Conservation (phyloP, 306 rosid species). For the Dicorynia guianensis region DNA sequence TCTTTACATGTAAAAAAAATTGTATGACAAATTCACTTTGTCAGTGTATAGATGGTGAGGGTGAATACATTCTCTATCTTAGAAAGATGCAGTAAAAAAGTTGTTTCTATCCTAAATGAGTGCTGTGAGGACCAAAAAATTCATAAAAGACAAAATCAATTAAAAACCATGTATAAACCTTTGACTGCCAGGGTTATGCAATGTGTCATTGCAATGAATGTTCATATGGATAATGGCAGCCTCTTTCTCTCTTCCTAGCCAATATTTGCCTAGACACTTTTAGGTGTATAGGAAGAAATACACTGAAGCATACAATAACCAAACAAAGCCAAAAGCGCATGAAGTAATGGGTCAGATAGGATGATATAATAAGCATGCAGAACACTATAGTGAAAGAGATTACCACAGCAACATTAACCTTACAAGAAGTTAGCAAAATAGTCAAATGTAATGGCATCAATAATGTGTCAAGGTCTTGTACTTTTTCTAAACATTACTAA, state of each 20-base stretch:
- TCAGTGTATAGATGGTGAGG: slow-evolving; percentile 32
- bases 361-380: slow-evolving; percentile 38
- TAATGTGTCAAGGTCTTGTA: background rate
- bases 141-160: slow-evolving; percentile 36
- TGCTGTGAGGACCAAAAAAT: slow-evolving; percentile 35
- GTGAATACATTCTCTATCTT: slow-evolving; percentile 26
- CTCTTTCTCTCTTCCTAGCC: slow-evolving; percentile 55
- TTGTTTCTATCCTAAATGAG: slow-evolving; percentile 13
- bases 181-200: slow-evolving; percentile 19
- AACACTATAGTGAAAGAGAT: slow-evolving; percentile 41
- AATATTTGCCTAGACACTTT: slow-evolving; percentile 47
- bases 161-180: slow-evolving; percentile 26
- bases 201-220: slow-evolving; percentile 28
- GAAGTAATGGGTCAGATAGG: slow-evolving; percentile 46
- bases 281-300: slow-evolving; percentile 45
- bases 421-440: slow-evolving; percentile 39
- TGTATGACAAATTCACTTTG: slow-evolving; percentile 37
- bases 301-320: slow-evolving; percentile 41
- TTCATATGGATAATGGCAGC: slow-evolving; percentile 57
- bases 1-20: slow-evolving; percentile 29
- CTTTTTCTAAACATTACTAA: background rate
- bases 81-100: slow-evolving; percentile 11
- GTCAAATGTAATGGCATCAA: slow-evolving; percentile 31
- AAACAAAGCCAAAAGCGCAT: slow-evolving; percentile 48
- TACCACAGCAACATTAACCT: slow-evolving; percentile 58